phyloP scores from a whole-genome alignment of 2,329 filamentous ascomycete genomes.

The Pseudogymnoascus sp. region DNA sequence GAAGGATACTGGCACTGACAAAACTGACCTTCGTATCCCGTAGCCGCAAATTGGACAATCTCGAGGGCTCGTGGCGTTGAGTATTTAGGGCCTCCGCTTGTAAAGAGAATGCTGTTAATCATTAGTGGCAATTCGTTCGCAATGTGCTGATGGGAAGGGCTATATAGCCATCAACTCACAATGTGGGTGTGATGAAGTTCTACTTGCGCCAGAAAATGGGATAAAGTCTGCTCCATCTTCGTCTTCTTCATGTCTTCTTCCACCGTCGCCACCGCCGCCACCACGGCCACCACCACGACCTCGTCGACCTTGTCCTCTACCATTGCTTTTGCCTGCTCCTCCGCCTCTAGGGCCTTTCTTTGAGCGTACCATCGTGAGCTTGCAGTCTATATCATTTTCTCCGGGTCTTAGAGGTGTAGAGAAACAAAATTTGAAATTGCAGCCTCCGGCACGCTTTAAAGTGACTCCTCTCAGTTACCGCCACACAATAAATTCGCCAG shows the following conservation, averaged over 20 bases:
- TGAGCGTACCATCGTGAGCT: slow-evolving; percentile 5
- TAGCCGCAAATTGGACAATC: slow-evolving; percentile 41
- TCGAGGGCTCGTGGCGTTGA: slow-evolving; percentile 39
- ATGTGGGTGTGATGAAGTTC: neutral
- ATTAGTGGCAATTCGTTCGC: slow-evolving; percentile 1
- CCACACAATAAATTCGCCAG: neutral
- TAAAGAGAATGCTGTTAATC: slow-evolving; percentile 33
- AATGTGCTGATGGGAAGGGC: neutral
- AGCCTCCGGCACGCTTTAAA: neutral
- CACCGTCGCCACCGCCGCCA: slow-evolving; percentile 12
- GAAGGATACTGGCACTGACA: slow-evolving; percentile 48
- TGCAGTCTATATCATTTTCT: slow-evolving; percentile 4
- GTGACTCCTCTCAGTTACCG: neutral
- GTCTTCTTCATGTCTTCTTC: slow-evolving; percentile 4
- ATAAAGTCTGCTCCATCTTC: slow-evolving; percentile 13
- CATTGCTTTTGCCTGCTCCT: slow-evolving; percentile 5
- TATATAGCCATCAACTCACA: neutral
- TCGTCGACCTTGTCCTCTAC: slow-evolving; percentile 12
- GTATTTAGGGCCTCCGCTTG: slow-evolving; percentile 52
- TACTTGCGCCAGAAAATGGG: slow-evolving; percentile 6
- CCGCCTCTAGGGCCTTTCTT: slow-evolving; percentile 10
- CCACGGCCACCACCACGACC: slow-evolving; percentile 13
- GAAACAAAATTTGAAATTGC: neutral
- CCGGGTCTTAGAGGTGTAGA: neutral
- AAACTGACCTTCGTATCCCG: slow-evolving; percentile 50